These are phyloP conservation scores for Tuber microsphaerosporum DNA, from an alignment of 495 filamentous ascomycete genomes.

Conservation along the genomic window DNA sequence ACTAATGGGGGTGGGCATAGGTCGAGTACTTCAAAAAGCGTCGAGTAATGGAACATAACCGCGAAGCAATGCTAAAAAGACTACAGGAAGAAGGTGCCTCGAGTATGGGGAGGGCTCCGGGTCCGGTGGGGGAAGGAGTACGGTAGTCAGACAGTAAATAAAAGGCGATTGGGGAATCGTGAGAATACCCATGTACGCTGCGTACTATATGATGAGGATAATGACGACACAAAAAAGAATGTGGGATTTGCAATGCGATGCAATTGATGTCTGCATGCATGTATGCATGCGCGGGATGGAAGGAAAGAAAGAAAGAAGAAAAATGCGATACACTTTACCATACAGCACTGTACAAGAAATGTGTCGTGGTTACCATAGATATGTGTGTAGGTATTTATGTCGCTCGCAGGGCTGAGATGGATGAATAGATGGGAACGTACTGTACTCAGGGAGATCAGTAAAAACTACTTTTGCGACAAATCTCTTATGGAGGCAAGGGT, in stretches of 20 bases:
- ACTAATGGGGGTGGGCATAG: slow-evolving; percentile 46
- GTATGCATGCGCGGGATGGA: neutral
- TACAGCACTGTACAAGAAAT: neutral
- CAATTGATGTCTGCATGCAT: neutral
- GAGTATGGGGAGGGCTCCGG: slow-evolving; percentile 46
- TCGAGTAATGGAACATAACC: slow-evolving; percentile 82
- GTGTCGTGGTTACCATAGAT: neutral
- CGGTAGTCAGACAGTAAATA: neutral
- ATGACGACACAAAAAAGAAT: neutral
- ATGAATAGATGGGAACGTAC: neutral
- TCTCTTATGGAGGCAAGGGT: too few species aligned
- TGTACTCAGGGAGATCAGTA: too few species aligned
- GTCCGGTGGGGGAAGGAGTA: slow-evolving; percentile 30
- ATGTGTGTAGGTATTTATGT: neutral
- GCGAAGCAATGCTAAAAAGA: slow-evolving; percentile 67
- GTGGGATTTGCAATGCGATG: neutral
- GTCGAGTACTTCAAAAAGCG: slow-evolving; percentile 97
- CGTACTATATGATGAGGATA: neutral
- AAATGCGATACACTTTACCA: neutral
- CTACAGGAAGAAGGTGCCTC: slow-evolving; percentile 74
- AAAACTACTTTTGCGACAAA: too few species aligned
- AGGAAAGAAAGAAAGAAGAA: neutral
- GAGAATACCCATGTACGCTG: neutral
- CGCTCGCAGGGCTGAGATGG: neutral
- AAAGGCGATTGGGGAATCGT: neutral